Conservation (phyloP, 2,329 filamentous ascomycete species). For the Myriosclerotinia duriaeana region DNA sequence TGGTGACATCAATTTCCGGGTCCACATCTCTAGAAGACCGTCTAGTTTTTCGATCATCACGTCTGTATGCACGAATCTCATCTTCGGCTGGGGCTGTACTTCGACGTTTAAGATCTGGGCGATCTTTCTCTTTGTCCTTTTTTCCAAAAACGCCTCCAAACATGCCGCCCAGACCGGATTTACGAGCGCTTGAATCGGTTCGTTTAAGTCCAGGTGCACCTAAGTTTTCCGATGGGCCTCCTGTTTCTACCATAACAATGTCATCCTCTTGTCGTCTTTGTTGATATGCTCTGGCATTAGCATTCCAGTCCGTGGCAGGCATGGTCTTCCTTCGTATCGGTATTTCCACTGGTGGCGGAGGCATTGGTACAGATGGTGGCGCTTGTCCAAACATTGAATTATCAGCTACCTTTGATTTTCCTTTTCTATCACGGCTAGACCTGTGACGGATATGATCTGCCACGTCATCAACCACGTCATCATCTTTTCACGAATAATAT, state of each 20-base stretch:
- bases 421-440: constrained; percentile 45
- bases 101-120: constrained; percentile 51
- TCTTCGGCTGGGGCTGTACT: constrained; percentile 54
- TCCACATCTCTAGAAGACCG: constrained; percentile 47
- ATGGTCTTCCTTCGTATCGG: constrained; percentile 33
- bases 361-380: constrained; percentile 40
- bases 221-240: constrained; percentile 46
- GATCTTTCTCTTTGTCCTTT: constrained; percentile 39
- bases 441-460: constrained; percentile 49
- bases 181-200: constrained; percentile 62
- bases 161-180: constrained; percentile 57
- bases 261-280: constrained; percentile 66
- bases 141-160: constrained; percentile 56
- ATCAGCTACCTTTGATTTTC: constrained; percentile 46
- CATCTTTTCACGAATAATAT: constrained; percentile 44
- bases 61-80: constrained; percentile 43
- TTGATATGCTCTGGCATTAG: constrained; percentile 52
- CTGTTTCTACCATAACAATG: constrained; percentile 56
- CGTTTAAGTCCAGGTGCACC: constrained; percentile 49
- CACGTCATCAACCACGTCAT: constrained; percentile 53
- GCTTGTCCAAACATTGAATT: constrained; percentile 32
- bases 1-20: constrained; percentile 46
- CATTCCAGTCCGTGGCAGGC: constrained; percentile 37
- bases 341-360: constrained; percentile 36
- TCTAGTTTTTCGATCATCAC: constrained; percentile 43